These are phyloP conservation scores for Graphilbum sp. DNA, from an alignment of 2,329 filamentous ascomycete species.

Conservation along the genomic window DNA sequence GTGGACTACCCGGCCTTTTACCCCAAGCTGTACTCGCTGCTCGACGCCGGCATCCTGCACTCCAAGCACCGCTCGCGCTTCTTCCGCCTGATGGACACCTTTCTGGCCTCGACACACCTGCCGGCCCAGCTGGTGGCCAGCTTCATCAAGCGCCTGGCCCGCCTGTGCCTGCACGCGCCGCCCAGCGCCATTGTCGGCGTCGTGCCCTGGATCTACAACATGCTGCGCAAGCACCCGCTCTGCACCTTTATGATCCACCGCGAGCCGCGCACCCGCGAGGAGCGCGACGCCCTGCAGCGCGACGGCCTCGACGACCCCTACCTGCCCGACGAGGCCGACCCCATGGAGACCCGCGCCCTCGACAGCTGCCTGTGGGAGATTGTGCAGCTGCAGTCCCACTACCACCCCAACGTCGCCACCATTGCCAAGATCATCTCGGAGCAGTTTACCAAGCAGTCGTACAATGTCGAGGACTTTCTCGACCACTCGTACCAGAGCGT, in stretches of 20 bases:
- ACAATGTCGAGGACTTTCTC: conserved; percentile 92
- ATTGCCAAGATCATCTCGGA: conserved; percentile 87
- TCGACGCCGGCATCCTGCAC: conserved; percentile 75
- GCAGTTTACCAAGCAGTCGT: conserved; percentile 91
- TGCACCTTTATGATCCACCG: conserved; percentile 96
- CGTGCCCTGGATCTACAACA: conserved; percentile 89
- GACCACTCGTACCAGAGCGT: conserved; percentile 81
- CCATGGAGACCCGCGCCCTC: conserved; percentile 71
- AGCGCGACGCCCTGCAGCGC: conserved; percentile 36
- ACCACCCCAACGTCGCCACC: conserved; percentile 91
- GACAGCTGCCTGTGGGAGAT: conserved; percentile 94
- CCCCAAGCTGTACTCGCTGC: conserved; percentile 77
- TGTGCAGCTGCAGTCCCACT: conserved; percentile 78
- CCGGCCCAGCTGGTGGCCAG: conserved; percentile 82
- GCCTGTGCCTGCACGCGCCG: conserved; percentile 73
- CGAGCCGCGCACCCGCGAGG: conserved; percentile 40
- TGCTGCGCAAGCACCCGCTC: conserved; percentile 74
- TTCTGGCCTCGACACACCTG: conserved; percentile 80
- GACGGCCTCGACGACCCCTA: conserved; percentile 58
- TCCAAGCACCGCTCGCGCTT: conserved; percentile 89
- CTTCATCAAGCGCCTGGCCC: conserved; percentile 85
- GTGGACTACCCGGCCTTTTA: conserved; percentile 95
- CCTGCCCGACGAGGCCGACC: conserved; percentile 56
- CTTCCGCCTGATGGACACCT: conserved; percentile 81
- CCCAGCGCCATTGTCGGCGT: conserved; percentile 79